These are phyloP conservation scores for Penicillium capsulatum DNA, from an alignment of 2,329 filamentous ascomycete species.

Conservation along the genomic window DNA sequence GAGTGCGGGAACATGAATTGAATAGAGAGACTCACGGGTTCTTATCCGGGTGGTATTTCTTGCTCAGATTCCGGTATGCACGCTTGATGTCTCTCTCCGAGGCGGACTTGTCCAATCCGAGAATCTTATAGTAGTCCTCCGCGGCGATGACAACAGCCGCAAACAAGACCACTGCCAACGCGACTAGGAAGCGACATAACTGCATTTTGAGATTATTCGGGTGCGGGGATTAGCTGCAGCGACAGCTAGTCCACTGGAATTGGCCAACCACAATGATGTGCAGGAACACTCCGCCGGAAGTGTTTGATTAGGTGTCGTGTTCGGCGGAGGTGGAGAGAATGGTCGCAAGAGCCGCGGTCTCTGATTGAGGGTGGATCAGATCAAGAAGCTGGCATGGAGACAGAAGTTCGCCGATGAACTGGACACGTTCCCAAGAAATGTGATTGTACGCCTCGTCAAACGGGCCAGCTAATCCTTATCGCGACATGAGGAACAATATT, in stretches of 20 bases:
- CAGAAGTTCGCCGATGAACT: no score
- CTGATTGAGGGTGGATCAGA: neutral
- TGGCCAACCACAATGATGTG: no score
- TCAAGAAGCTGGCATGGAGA: neutral
- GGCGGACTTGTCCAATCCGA: slow-evolving; percentile 74
- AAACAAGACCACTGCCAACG: slow-evolving; percentile 35
- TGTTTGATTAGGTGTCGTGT: no score
- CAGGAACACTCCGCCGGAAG: no score
- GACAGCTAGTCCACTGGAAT: slow-evolving; percentile 13
- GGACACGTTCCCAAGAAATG: no score
- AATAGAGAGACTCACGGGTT: slow-evolving; percentile 75
- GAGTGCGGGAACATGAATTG: no score
- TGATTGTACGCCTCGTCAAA: slow-evolving; percentile 7
- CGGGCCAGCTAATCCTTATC: slow-evolving; percentile 20
- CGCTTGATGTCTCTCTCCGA: slow-evolving; percentile 87
- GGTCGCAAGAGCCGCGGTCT: no score
- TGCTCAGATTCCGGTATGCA: slow-evolving; percentile 85
- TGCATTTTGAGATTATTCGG: slow-evolving; percentile 29
- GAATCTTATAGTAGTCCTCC: slow-evolving; percentile 59
- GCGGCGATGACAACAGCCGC: slow-evolving; percentile 38
- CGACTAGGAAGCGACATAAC: slow-evolving; percentile 30
- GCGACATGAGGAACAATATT: slow-evolving; percentile 19
- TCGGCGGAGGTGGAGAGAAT: no score
- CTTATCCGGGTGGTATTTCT: slow-evolving; percentile 97
- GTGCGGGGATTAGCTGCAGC: slow-evolving; percentile 9